Evolutionary conservation across 2,329 filamentous ascomycete species (phyloP), one percentile per base, ranked within the genome.

Genomic region (Aphanocladium album): DNA sequence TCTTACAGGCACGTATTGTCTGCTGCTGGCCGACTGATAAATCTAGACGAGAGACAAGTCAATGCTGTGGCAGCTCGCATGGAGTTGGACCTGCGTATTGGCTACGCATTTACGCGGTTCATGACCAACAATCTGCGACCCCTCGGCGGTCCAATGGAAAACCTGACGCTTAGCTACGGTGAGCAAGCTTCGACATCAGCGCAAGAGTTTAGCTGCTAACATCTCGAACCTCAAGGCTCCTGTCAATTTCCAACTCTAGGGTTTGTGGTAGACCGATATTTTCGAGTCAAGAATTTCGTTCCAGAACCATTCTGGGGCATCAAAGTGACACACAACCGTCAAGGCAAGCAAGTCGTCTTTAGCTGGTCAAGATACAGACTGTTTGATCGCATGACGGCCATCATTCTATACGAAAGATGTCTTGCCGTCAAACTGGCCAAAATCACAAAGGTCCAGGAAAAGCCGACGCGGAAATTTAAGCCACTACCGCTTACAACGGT

Each of bases 171-270:
- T 54, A 96, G 91, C 72, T 96, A 97, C 70, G 92, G 91, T 89
- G 77, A 65, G 45, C 16, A 7, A 33, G 30, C 8, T 7, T 37
- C 2, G n/a, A 3, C 11, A 16, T 16, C 25, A 12, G 23, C 12
- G 12, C 49, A 19, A 9, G 16, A 7, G 6, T 17, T 17, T 12
- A 47, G 17, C 21, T 23, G 46, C 64, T 70, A 6, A 66, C 55
- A 17, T 5, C 14, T 21, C 45, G 90, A 30, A 8, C 35, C 14
- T 16, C 90, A 84, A 16, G 60, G 60, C 17, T 96, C 93, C 4
- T 99, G 95, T 66, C 95, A 99, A 72, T 99, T 99, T 69, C 95
- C 95, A 1, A 98, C 95, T 0, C 80, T 99, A 5, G 95, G 95
- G 0, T 99, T 99, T 66, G 93, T 99, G 1, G 95, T 99, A 7